Evolutionary conservation across 2,329 filamentous ascomycete species (phyloP), one percentile per base, ranked within the genome.

Genomic region (Chrysosporium keratinophilum): DNA sequence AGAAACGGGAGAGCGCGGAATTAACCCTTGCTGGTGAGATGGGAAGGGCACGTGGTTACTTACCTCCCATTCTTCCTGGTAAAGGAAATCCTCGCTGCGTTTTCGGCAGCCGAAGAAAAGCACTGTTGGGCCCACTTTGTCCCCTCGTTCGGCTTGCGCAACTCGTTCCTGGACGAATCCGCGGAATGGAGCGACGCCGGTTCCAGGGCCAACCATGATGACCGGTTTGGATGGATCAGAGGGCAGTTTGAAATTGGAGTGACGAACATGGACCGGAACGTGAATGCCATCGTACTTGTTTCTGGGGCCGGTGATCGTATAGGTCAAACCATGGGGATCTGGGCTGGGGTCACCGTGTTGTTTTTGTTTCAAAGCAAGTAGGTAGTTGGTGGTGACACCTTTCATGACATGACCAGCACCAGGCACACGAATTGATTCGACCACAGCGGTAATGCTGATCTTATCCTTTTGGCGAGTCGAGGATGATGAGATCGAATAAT

Each of bases 401-500:
- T 90, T 90, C 72, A 98, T 87, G 48, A 95, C 64, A 63, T 85
- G 84, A 33, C 80, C 76, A 47, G 88, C 84, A 60, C 87, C 87
- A 17, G 88, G 83, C 59, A 95, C 80, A 56, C 81, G 73, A 62
- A 89, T 79, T 11, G 84, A 88, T 69, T 97, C 93, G 56, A 98
- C 91, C 40, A 97, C 85, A 54, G 91, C 91, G 14, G 93, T 98
- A 64, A 98, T 86, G 57, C 93, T 88, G 61, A 98, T 89, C 75
- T 89, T 91, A 72, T 95, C 84, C 68, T 93, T 90, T 68, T 98
- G 90, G 14, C 95, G 90, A 7, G 89, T 71, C 5, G 93, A 96
- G 0, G 93, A 97, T 1, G 94, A 98, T 1, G 93, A 98, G 70
- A 98, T 98, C 48, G 94, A 98, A 76, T 98, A 98, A 78, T 97